phyloP scores from a whole-genome alignment of 1,284 basidiomycete species.

The Nidula niveotomentosa region DNA sequence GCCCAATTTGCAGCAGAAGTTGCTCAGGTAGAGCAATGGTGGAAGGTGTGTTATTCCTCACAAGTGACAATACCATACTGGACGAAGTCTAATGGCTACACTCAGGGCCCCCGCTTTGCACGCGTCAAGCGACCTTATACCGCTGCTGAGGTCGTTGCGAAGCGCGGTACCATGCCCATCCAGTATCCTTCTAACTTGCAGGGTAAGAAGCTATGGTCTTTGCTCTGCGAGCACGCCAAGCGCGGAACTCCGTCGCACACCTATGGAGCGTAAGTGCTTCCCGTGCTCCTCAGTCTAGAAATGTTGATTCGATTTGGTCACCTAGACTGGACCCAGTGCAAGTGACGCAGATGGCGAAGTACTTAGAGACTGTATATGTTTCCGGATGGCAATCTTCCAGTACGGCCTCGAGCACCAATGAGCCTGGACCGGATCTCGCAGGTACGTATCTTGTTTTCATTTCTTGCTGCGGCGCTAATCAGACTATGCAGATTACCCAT shows the following conservation, averaged over 20 bases:
- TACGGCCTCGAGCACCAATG: constrained; percentile 89
- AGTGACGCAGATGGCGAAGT: constrained; percentile 96
- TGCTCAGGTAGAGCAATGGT: constrained; percentile 86
- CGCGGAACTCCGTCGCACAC: constrained; percentile 77
- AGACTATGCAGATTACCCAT: constrained; percentile 95
- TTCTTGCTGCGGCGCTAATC: neutral
- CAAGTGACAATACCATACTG: too few relatives aligned
- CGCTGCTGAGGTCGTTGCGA: constrained; percentile 77
- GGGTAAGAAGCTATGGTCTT: constrained; percentile 79
- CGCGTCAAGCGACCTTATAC: constrained; percentile 79
- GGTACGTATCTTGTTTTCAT: constrained; percentile 46
- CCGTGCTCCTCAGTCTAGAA: neutral
- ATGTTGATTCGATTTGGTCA: neutral
- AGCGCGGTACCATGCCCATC: constrained; percentile 86
- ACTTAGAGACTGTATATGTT: constrained; percentile 95
- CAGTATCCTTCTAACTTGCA: constrained; percentile 78
- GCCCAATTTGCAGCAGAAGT: constrained; percentile 80
- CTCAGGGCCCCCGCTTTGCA: constrained; percentile 60
- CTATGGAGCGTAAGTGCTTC: constrained; percentile 59
- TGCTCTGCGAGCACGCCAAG: constrained; percentile 65
- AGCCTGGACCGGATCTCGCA: constrained; percentile 95
- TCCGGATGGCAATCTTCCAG: constrained; percentile 94
- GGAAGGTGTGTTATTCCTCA: constrained; percentile 64
- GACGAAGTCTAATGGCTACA: neutral
- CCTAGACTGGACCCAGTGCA: constrained; percentile 80